Evolutionary conservation across 805 yeast genomes (phyloP), one percentile per base, ranked within the genome.

Genomic region (Pichia pseudocactophila): DNA sequence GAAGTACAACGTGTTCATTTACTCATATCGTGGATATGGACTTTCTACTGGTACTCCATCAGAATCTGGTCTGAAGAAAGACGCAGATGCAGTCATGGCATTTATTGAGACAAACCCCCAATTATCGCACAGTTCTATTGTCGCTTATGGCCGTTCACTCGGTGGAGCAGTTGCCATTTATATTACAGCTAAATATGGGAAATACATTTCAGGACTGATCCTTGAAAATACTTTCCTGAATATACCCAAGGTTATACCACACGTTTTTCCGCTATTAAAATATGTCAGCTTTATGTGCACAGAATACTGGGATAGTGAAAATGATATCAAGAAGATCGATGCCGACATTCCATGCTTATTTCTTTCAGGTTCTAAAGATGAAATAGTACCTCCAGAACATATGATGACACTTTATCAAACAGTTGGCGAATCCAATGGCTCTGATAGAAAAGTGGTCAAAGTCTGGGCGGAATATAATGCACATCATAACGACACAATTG

Each of bases 131-230:
- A 69, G 82, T 1, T 64, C 78, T 8, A 47, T 89, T 2, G 64
- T 86, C 1, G 66, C 88, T 9, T 88, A 88, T 57, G 97, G 97
- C 2, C 70, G 97, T 39, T 85, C 96, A 9, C 65, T 90, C 11
- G 98, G 98, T 30, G 97, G 97, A 3, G 98, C 97, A 0, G 96
- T 85, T 30, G 87, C 94, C 7, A 74, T 88, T 16, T 83, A 87
- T 62, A 73, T 87, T 41, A 88, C 92, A 0, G 69, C 86, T 2
- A 70, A 69, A 18, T 73, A 70, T 52, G 66, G 78, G 2, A 52
- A 61, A 1, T 45, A 68, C 26, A 40, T 45, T 9, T 69, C 70
- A 42, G 96, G 82, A 2, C 51, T 89, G 9, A 71, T 92, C 2
- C 60, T 90, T 30, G 98, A 90, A 55, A 90, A 90, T 59, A 87